Base-by-base conservation (phyloP, 805 yeast species). In the Kuraishia floccosa region DNA sequence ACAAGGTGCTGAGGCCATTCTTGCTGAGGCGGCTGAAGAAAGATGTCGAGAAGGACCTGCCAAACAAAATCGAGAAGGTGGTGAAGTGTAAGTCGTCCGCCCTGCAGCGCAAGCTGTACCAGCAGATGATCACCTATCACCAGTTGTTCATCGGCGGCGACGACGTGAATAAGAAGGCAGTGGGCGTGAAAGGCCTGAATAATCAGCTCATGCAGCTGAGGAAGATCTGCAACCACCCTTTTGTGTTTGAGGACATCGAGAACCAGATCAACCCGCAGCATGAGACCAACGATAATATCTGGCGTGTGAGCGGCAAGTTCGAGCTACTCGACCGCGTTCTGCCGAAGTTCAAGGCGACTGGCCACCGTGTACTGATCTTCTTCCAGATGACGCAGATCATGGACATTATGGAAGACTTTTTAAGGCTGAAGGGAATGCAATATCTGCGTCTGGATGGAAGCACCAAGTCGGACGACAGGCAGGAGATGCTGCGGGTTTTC, bases 351-450 rank as follows among this genome's bases (percentile, higher is more conserved):
- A 72, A 76, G 41, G 77, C 71, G 0, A 59, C 77, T 5, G 86
- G 86, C 3, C 93, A 82, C 48, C 65, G 87, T 49, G 85, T 81
- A 3, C 64, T 82, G 52, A 76, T 82, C 53, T 82, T 82, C 46
- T 82, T 82, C 60, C 93, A 82, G 56, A 82, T 82, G 93, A 82
- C 93, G 0, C 85, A 79, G 47, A 83, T 82, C 33, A 82, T 82
- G 93, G 85, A 81, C 49, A 82, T 82, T 25, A 81, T 82, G 86
- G 93, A 82, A 52, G 93, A 82, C 52, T 82, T 71, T 50, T 59
- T 82, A 44, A 63, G 87, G 42, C 65, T 69, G 54, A 65, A 68
- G 40, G 73, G 65, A 27, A 57, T 81, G 67, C 72, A 77, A 43
- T 82, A 80, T 47, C 58, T 80, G 63, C 65, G 91, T 57, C 63